Conservation (phyloP, 2,329 filamentous ascomycete species). For the Trichoderma atrobrunneum region DNA sequence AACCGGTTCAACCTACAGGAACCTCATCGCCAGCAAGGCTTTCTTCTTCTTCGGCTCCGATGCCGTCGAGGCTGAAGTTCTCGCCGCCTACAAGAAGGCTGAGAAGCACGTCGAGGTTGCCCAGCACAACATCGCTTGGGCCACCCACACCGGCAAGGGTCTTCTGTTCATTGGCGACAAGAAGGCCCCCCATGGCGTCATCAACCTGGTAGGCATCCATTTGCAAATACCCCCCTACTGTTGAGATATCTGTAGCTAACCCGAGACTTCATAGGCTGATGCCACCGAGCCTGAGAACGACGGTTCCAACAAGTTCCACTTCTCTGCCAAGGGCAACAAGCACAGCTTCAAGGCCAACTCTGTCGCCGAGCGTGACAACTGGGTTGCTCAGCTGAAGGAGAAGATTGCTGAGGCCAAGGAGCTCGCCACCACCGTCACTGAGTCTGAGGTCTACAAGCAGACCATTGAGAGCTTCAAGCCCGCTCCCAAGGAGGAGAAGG, state of each 20-base stretch:
- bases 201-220: slow-evolving; percentile 69
- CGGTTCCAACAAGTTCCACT: slow-evolving; percentile 76
- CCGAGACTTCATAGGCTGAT: slow-evolving; percentile 45
- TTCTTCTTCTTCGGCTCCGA: slow-evolving; percentile 85
- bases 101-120: slow-evolving; percentile 78
- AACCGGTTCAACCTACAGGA: slow-evolving; percentile 51
- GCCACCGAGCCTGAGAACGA: slow-evolving; percentile 71
- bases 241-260: neutral
- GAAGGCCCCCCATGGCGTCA: slow-evolving; percentile 72
- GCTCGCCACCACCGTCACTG: slow-evolving; percentile 67
- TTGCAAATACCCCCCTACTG: neutral
- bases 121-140: slow-evolving; percentile 83
- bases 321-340: slow-evolving; percentile 84
- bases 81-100: slow-evolving; percentile 75
- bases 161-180: slow-evolving; percentile 91
- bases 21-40: slow-evolving; percentile 86
- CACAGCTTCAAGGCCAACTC: slow-evolving; percentile 84
- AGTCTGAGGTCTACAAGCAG: slow-evolving; percentile 85
- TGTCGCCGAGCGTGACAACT: slow-evolving; percentile 81
- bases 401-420: slow-evolving; percentile 85
- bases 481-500: slow-evolving; percentile 33
- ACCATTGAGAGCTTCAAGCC: slow-evolving; percentile 69
- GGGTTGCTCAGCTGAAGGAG: slow-evolving; percentile 79
- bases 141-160: slow-evolving; percentile 90
- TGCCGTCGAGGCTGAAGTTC: slow-evolving; percentile 68